Evolutionary conservation across 176 grass and related monocot genomes (phyloP).

Genomic region (Zoysia japonica): DNA sequence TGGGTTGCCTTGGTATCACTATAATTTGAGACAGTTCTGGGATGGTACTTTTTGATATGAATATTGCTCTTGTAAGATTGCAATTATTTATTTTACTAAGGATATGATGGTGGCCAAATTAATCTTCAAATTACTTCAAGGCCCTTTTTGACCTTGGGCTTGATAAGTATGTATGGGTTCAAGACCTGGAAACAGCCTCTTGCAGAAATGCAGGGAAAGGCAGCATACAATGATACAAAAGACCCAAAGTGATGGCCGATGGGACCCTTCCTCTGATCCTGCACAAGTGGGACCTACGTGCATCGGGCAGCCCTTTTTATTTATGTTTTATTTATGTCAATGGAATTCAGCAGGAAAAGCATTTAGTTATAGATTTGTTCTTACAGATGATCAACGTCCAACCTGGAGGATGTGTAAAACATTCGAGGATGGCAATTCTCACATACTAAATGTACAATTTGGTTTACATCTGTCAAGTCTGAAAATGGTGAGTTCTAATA

Average conservation of each 20-base stretch:
- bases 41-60: background rate
- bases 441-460: conserved; percentile 74
- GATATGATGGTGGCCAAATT: conserved; percentile 1
- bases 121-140: background rate
- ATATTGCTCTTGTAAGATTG: background rate
- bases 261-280: too few relatives aligned
- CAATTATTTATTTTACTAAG: conserved; percentile 4
- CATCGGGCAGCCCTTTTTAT: too few relatives aligned
- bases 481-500: conserved; percentile 73
- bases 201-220: too few relatives aligned
- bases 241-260: too few relatives aligned
- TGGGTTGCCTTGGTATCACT: background rate
- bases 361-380: conserved; percentile 16
- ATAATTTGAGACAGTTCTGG: background rate
- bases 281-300: too few relatives aligned
- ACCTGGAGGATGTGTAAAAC: conserved; percentile 70
- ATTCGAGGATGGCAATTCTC: conserved; percentile 64
- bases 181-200: too few relatives aligned
- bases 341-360: background rate
- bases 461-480: conserved; percentile 58
- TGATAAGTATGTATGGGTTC: background rate
- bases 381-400: conserved; percentile 70
- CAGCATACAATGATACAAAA: too few relatives aligned
- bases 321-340: background rate
- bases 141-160: background rate